Evolutionary conservation across 257 asterid genomes (phyloP), one percentile per base, ranked within the genome.

Genomic region (Solanum bulbocastanum): DNA sequence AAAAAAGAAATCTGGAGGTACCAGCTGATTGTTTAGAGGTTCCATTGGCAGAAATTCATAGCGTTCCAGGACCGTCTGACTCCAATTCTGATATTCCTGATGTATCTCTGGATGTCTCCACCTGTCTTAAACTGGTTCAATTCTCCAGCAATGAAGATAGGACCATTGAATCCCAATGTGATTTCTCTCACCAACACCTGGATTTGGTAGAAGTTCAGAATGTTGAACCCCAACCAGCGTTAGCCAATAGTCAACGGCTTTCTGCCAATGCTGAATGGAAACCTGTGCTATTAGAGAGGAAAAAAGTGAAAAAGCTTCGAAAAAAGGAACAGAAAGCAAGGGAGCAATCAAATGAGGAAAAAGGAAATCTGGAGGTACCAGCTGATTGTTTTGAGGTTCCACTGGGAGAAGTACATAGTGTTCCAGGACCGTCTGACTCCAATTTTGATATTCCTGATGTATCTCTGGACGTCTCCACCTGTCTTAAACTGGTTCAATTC

Each of bases 291-390:
- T 86, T 93, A 91, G 95, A 95, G 91, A 94, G 92, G 94, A 97
- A 92, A 90, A 96, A 86, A 82, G 95, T 89, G 92, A 96, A 93
- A 91, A 94, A 92, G 93, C 96, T 92, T 90, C 95, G 96, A 72
- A 96, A 94, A 72, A 95, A 93, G 93, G 98, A 93, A 89, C 99
- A 92, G 88, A 94, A 92, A 88, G 91, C 86, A 85, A 95, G 84
- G 91, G 98, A 90, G 84, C 95, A 91, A 89, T 87, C 78, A 62
- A 74, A 75, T 73, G 94, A 72, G 84, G 88, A 49, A 85, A 90
- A 87, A n/a, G 85, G 83, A 33, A 93, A 62, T 87, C 65, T 90
- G 82, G 86, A 84, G 90, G 86, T 88, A 69, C 32, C 72, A 58
- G 83, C 89, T 90, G 94, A 87, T 91, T 87, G 89, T 42, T 87